Evolutionary conservation across 129 eudicot species (phyloP), one percentile per base, ranked within the genome.

Genomic region (Centella asiatica): DNA sequence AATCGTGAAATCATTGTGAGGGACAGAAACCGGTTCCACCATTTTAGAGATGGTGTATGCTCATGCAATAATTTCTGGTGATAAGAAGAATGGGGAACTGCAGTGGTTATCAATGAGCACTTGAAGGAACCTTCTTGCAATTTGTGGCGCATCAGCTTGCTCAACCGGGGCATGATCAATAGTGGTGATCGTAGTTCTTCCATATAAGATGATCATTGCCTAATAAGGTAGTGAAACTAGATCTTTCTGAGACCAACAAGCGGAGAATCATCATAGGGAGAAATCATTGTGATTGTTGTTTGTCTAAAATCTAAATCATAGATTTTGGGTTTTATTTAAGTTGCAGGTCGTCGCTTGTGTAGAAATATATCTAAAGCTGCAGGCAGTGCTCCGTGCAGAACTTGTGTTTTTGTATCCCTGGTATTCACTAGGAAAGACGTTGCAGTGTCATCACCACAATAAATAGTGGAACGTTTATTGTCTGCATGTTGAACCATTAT

Each of bases 31-130:
- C 78, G 94, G 13, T 85, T 85, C 75, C 94, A 85, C 73, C 85
- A 71, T 69, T 78, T 85, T 45, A 81, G 32, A 36, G 85, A 81
- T 47, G 88, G 94, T 12, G 13, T 48, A 26, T 85, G 94, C 77
- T 85, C 86, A 36, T 84, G 90, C 42, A 80, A 74, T 32, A 86
- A 84, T 69, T 84, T 74, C 47, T 84, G 92, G 90, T 85, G 66
- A 64, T 20, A 48, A 57, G 33, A 36, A 29, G 45, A 39, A 39
- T 39, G 10, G 44, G 4, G 44, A 10, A 32, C n/a, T 44, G 1
- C 17, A 1, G 37, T 28, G 42, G 10, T 44, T 17, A 27, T 63
- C 24, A 20, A 18, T 29, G 11, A 47, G 29, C 29, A 2, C 31
- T 60, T 42, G 46, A 42, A 42, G 46, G 5, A n/a, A 11, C 1